Evolutionary conservation across 2,329 filamentous ascomycete genomes (phyloP), one percentile per base, ranked within the genome.

Genomic region (Fusarium metavorans): DNA sequence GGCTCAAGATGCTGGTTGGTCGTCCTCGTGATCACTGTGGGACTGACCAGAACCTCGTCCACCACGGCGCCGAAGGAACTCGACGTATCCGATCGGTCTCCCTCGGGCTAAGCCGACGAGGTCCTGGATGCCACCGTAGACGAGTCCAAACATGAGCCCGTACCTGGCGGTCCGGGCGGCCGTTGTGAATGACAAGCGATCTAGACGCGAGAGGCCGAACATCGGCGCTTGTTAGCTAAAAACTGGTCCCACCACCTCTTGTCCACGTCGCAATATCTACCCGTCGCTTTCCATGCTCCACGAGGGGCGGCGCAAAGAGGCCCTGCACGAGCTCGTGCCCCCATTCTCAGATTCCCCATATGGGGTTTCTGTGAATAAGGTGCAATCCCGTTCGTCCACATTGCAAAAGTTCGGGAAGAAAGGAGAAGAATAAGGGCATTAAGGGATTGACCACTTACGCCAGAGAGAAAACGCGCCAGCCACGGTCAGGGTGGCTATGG

Each of bases 381-480:
- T 10, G 27, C 58, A n/a, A 65, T 62, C 59, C 58, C 60, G 57
- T 67, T 73, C 62, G 65, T 72, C 68, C 68, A 71, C 35, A 59
- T 50, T 67, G 63, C 48, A 52, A 34, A 54, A 52, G 32, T 41
- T 48, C 30, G 70, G 71, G 57, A 37, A 45, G 45, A 18, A 32
- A n/a, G 7, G 27, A 57, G 20, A 27, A 16, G 32, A 56, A 16
- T 41, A 57, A 74, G 62, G 68, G 50, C 14, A 32, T 34, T 39
- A 11, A 16, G 13, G 23, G 34, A 50, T 32, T 64, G 23, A 60
- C 52, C 57, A 87, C 92, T 81, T 88, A 95, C 95, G 94, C 90
- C 94, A 93, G 68, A 95, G 85, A 81, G 95, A 97, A 87, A 98
- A 98, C 10, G 92, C 88, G 3, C 96, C 96, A 1, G 95, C 94